A percentile compares a stretch with the other conserved stretches of the same genome.
Evolutionary conservation across 352 stramenopile species (phyloP).

Genomic region (Plasmopara viticola): DNA sequence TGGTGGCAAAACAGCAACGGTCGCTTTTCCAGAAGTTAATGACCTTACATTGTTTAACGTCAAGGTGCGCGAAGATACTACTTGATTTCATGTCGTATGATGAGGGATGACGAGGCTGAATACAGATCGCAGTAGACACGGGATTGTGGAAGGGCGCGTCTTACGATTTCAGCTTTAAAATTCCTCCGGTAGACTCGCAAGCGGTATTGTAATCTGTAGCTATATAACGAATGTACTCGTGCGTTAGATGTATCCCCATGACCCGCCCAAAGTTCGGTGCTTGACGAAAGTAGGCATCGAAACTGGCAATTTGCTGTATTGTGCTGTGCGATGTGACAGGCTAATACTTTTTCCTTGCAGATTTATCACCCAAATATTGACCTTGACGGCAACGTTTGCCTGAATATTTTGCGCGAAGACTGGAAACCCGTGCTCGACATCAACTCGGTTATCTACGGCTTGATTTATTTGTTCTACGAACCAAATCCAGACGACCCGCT

Average conservation of each 20-base stretch:
- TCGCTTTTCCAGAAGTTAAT: conserved; percentile 96
- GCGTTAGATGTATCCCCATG: conserved; percentile 90
- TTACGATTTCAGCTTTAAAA: conserved; percentile 97
- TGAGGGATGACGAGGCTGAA: conserved; percentile 1
- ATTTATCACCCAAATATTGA: conserved; percentile 99
- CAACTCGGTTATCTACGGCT: conserved; percentile 98
- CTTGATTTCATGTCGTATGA: background rate
- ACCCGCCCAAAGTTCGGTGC: conserved; percentile 96
- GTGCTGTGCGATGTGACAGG: conserved; percentile 4
- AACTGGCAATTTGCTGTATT: background rate
- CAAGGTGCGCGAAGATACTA: conserved; percentile 36
- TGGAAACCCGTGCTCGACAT: conserved; percentile 99
- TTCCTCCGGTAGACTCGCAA: conserved; percentile 80
- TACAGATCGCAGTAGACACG: conserved; percentile 88
- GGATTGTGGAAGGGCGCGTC: conserved; percentile 96
- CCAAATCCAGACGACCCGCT: conserved; percentile 98
- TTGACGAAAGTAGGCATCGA: conserved; percentile 79
- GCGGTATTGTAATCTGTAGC: background rate
- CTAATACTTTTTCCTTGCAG: conserved; percentile 25
- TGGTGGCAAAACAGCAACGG: conserved; percentile 92
- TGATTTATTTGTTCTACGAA: conserved; percentile 99
- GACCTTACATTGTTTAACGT: conserved; percentile 92
- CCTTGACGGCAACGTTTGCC: conserved; percentile 96
- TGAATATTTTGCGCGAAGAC: conserved; percentile 97
- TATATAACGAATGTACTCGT: background rate